phyloP scores from a whole-genome alignment of 345 rosid species.

The Nephelium lappaceum region DNA sequence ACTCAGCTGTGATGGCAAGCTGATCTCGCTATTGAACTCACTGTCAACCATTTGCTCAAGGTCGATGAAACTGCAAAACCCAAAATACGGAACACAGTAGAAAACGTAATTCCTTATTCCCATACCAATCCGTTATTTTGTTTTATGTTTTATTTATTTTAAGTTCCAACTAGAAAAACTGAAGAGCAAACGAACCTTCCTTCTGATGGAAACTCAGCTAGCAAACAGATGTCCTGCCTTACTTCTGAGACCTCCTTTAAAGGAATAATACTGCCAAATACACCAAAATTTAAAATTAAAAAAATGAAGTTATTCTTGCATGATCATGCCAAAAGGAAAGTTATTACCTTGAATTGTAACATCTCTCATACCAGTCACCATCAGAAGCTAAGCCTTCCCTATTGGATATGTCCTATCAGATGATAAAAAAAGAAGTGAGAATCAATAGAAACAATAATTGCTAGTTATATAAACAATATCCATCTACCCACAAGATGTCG shows the following conservation, averaged over 20 bases:
- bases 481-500: constrained; percentile 60
- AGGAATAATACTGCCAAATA: constrained; percentile 59
- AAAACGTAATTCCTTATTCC: constrained; percentile 10
- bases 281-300: constrained; percentile 14
- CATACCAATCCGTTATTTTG: neutral
- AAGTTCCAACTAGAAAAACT: neutral
- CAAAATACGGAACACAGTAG: constrained; percentile 22
- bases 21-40: constrained; percentile 50
- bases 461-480: constrained; percentile 16
- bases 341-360: constrained; percentile 54
- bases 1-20: constrained; percentile 46
- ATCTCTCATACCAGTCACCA: constrained; percentile 57
- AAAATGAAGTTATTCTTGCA: constrained; percentile 9
- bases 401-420: constrained; percentile 71
- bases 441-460: constrained; percentile 12
- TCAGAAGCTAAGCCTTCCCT: constrained; percentile 71
- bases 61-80: constrained; percentile 59
- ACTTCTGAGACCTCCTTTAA: constrained; percentile 66
- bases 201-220: constrained; percentile 74
- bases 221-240: constrained; percentile 69
- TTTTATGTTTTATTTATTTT: neutral
- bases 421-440: constrained; percentile 22
- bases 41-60: constrained; percentile 61
- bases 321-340: constrained; percentile 10
- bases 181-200: constrained; percentile 51